Base-by-base conservation (phyloP, 495 filamentous ascomycete genomes). In the Hyphodiscus hymeniophilus region DNA sequence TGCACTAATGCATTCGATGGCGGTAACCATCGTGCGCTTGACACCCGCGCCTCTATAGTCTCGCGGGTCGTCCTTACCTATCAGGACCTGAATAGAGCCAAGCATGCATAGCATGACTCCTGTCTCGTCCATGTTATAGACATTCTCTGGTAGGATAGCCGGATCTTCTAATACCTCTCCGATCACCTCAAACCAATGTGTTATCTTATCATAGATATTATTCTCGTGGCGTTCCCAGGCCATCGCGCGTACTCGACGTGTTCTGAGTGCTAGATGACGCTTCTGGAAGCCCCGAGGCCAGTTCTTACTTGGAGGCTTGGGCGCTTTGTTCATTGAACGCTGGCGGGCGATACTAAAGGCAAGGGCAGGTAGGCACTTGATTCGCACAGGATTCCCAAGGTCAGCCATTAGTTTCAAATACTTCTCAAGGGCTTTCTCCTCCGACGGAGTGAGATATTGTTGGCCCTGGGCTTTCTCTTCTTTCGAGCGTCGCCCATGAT, bases 181-280 rank as follows among this genome's bases (percentile, higher is more conserved):
- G 60, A 50, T n/a, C n/a, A n/a, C n/a, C n/a, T n/a, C n/a, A n/a
- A n/a, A n/a, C n/a, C n/a, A n/a, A n/a, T n/a, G n/a, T 31, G 38
- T 51, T 13, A 67, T 48, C 58, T 68, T 68, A 4, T 60, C 51
- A 54, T 66, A 62, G 26, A 62, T 68, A 35, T 68, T 53, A 36
- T 60, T 32, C 30, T 32, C 30, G 30, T 32, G 30, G 30, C 30
- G 30, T 32, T 32, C n/a, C n/a, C 30, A 32, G 7, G 30, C n/a
- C n/a, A 32, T 32, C 30, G 30, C 30, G 7, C n/a, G 7, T 32
- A 32, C n/a, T 32, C n/a, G 30, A 7, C n/a, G 30, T 32, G n/a
- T 7, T 32, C n/a, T 32, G n/a, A 32, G 30, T 7, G n/a, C n/a
- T 32, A 32, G 30, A 32, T 32, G 30, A 32, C 30, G 30, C 30